Base-by-base conservation (phyloP, 306 rosid genomes). In the Gynostemma pentaphyllum region DNA sequence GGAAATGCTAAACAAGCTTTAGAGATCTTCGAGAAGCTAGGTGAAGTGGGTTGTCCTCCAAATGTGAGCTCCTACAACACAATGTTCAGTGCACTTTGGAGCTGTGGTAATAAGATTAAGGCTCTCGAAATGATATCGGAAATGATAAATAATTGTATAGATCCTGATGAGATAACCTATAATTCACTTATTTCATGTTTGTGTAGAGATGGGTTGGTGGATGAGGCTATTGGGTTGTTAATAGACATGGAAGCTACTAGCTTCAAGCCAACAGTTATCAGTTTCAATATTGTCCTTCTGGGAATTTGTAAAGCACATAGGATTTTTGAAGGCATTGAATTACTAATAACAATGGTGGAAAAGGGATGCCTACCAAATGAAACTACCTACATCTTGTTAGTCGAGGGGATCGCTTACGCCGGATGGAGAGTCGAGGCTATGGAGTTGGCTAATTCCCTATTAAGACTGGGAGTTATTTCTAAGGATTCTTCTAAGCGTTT, bases 151-250 rank as follows among this genome's bases (percentile, higher is more conserved):
- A 83, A 79, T 9, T 78, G 76, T 19, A 74, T 85, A 40, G 83
- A 72, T 27, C 89, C 98, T 4, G 96, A 91, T 28, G 77, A 62
- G 68, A 79, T 87, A 48, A 91, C 98, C 0, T 91, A 91, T 34
- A 85, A 85, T 63, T 81, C 89, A 2, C 92, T 91, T 4, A 77
- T 91, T 61, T 85, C 92, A 3, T 79, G 83, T 48, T 80, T 91
- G 83, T 91, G 98, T 75, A 83, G 98, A 75, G 96, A 91, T 62
- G 86, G 92, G 55, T 62, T 91, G 88, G 91, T 87, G 62, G 72
- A 82, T 48, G 81, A 83, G 82, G 98, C 96, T 14, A 77, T 88
- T 23, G 89, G 81, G 60, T 72, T 91, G 85, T 72, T 88, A 69
- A 73, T 77, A 56, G 95, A 85, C 72, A 84, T 91, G 96, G 88